Evolutionary conservation across 2,329 filamentous ascomycete species (phyloP), one percentile per base, ranked within the genome.

Genomic region (Fusarium beomiforme): DNA sequence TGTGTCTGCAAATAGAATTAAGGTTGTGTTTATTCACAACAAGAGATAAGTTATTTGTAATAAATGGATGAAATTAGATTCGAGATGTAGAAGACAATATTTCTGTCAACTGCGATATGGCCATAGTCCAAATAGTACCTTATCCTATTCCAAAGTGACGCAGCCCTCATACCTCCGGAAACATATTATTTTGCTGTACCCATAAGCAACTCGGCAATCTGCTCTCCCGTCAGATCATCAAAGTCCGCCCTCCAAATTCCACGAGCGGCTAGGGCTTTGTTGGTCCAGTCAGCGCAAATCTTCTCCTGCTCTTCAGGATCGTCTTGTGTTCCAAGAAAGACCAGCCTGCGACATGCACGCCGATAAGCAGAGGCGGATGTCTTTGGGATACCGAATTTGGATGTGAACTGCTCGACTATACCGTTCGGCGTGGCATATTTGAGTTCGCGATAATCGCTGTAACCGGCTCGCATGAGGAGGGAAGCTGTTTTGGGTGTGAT

Each of bases 161-260:
- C 16, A 33, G 14, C 29, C 29, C 7, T 17, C 2, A 5, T 5
- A 23, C n/a, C 2, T 33, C 29, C n/a, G 2, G 29, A 19, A 10
- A 17, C 14, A 23, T 9, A 23, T 49, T 8, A 33, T 49, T 23
- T 9, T 33, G 14, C 2, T 3, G n/a, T 33, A 19, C 10, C 16
- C n/a, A 33, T 33, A 19, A 49, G 8, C 14, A 49, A 5, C 14
- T 49, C 46, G 14, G 46, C 46, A 23, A 49, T 23, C 3, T 49
- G 46, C 29, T 49, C n/a, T 1, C 46, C 46, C 11, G 46, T 49
- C n/a, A 49, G n/a, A 33, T 49, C 46, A 49, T 49, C 46, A 23
- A 49, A 49, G n/a, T 49, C 46, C 8, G 5, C 29, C 29, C 46
- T 23, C 46, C 46, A 49, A 19, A 49, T 33, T 23, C 46, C 46